Conservation (phyloP, 345 rosid species). For the Cardamine chenopodiifolia region DNA sequence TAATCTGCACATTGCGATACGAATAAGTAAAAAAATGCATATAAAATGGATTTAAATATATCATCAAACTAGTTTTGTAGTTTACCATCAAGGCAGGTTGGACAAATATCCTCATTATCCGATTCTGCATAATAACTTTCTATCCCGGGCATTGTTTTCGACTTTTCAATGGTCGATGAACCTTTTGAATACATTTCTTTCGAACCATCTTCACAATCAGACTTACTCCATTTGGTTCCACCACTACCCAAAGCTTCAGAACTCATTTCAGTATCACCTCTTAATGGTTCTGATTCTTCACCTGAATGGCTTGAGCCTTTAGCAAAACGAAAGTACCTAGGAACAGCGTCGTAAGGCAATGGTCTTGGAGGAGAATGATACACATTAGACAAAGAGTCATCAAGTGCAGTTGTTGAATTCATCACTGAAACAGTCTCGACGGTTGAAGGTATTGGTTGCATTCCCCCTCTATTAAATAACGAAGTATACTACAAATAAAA, state of each 20-base stretch:
- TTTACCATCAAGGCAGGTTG: slow-evolving; percentile 96
- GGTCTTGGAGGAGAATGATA: slow-evolving; percentile 93
- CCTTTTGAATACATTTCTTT: slow-evolving; percentile 57
- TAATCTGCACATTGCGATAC: slow-evolving; percentile 64
- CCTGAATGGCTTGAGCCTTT: slow-evolving; percentile 81
- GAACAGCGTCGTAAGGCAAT: slow-evolving; percentile 88
- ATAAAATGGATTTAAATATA: slow-evolving; percentile 2
- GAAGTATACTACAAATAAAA: slow-evolving; percentile 63
- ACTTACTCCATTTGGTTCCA: slow-evolving; percentile 62
- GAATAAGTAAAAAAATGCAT: not conserved
- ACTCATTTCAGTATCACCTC: slow-evolving; percentile 64
- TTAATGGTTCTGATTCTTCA: slow-evolving; percentile 80
- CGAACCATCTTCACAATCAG: slow-evolving; percentile 61
- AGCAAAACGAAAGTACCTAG: slow-evolving; percentile 49
- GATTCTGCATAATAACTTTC: slow-evolving; percentile 58
- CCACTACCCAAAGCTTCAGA: slow-evolving; percentile 55
- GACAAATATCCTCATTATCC: slow-evolving; percentile 92
- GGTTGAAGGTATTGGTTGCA: slow-evolving; percentile 73
- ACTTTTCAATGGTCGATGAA: slow-evolving; percentile 48
- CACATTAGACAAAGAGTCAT: slow-evolving; percentile 77
- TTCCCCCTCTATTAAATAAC: slow-evolving; percentile 73
- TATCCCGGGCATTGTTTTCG: slow-evolving; percentile 52
- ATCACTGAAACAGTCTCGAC: slow-evolving; percentile 67
- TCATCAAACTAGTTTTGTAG: not conserved
- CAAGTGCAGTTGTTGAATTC: slow-evolving; percentile 61